These are phyloP conservation scores for Colletotrichum lentis DNA, from an alignment of 2,329 filamentous ascomycete species.

Conservation along the genomic window DNA sequence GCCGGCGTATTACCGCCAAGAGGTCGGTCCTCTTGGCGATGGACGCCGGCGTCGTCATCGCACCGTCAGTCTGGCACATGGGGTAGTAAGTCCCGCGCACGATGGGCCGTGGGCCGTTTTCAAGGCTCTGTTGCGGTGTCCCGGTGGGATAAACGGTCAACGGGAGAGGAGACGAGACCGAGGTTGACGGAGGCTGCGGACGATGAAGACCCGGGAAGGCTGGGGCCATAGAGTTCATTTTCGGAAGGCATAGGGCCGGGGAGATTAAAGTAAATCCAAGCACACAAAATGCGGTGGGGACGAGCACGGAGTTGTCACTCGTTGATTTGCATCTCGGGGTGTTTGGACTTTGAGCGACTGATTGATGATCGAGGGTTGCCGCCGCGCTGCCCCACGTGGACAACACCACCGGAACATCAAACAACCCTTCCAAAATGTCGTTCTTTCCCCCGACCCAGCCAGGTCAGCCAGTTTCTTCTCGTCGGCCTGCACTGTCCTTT, in stretches of 20 bases:
- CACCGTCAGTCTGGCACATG: constrained; percentile 16
- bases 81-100: background rate
- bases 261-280: background rate
- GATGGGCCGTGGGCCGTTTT: background rate
- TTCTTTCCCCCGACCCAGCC: background rate
- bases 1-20: constrained; percentile 24
- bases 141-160: background rate
- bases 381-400: background rate
- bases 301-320: constrained; percentile 20
- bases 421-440: background rate
- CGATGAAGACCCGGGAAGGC: background rate
- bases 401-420: constrained; percentile 1
- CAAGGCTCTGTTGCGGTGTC: background rate
- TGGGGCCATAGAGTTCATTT: background rate
- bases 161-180: background rate
- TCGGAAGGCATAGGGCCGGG: background rate
- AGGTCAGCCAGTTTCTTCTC: background rate
- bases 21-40: constrained; percentile 26
- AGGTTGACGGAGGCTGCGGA: constrained; percentile 23
- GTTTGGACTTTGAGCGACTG: background rate
- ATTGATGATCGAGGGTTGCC: background rate
- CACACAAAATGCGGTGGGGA: background rate
- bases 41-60: constrained; percentile 28
- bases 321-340: background rate
- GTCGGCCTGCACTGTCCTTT: background rate